Evolutionary conservation across 148 eudicot species (phyloP).

Genomic region (Rhododendron williamsianum): DNA sequence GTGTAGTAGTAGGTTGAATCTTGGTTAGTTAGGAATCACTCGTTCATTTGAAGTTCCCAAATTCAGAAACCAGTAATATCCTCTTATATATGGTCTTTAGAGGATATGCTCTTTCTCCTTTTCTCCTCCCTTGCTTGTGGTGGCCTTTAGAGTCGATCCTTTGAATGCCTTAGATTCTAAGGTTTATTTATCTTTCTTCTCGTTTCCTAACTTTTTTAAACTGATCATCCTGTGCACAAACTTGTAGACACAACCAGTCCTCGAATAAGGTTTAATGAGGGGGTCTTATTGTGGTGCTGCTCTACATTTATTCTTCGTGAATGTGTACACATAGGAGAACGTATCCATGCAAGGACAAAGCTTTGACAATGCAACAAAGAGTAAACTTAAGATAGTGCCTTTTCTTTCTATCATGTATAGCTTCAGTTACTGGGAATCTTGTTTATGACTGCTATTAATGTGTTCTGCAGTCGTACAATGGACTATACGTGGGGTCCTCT

Average conservation of each 20-base stretch:
- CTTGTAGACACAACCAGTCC: not conserved
- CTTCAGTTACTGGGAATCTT: not conserved
- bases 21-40: not conserved
- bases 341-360: not conserved
- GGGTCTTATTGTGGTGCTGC: not conserved
- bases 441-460: not conserved
- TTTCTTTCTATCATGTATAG: not conserved
- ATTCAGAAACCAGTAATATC: not conserved
- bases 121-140: not conserved
- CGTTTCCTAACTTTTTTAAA: not conserved
- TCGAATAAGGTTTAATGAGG: not conserved
- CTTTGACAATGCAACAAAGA: not conserved
- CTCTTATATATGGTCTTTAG: not conserved
- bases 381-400: not conserved
- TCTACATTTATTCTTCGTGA: not conserved
- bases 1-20: not conserved
- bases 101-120: not conserved
- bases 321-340: not conserved
- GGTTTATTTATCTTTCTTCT: not conserved
- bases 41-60: not conserved
- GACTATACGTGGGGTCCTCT: conserved; percentile 18
- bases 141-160: not conserved
- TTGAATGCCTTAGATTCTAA: not conserved
- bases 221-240: not conserved
- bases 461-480: conserved; percentile 27